A percentile compares a stretch with the other conserved stretches of the same genome.
Evolutionary conservation across 352 stramenopile species (phyloP).

Genomic region (Phytophthora quininea): DNA sequence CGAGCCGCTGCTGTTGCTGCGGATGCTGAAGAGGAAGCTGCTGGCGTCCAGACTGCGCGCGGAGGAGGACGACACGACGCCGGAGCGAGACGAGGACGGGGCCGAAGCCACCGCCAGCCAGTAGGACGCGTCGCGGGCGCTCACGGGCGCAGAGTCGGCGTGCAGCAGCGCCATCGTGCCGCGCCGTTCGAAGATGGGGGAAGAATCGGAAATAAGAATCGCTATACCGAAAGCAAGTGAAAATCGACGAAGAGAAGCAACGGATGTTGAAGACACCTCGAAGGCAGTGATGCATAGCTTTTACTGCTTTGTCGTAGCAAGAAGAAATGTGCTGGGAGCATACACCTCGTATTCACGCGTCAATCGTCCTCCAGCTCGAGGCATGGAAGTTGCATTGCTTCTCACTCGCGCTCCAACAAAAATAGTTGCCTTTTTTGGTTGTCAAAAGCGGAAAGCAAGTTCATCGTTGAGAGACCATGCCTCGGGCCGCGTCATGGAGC

Average conservation of each 20-base stretch:
- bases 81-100: slow-evolving; percentile 38
- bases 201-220: no score
- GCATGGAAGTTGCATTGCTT: background rate
- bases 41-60: slow-evolving; percentile 33
- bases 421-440: background rate
- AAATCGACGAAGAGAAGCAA: no score
- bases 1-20: slow-evolving; percentile 19
- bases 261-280: no score
- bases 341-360: no score
- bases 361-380: no score
- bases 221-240: no score
- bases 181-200: background rate
- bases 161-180: slow-evolving; percentile 17
- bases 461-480: slow-evolving; percentile 15
- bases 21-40: slow-evolving; percentile 32
- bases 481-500: slow-evolving; percentile 43
- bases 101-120: slow-evolving; percentile 59
- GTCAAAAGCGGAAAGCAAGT: background rate
- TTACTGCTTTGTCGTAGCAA: background rate
- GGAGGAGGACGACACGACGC: slow-evolving; percentile 17
- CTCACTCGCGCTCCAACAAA: background rate
- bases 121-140: slow-evolving; percentile 69
- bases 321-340: no score
- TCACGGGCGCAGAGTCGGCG: slow-evolving; percentile 49
- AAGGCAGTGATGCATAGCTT: background rate